Percentiles rank a stretch among this genome's conserved stretches.
phyloP scores from a whole-genome alignment of 2,329 filamentous ascomycete species.

The Trichoderma sp. region DNA sequence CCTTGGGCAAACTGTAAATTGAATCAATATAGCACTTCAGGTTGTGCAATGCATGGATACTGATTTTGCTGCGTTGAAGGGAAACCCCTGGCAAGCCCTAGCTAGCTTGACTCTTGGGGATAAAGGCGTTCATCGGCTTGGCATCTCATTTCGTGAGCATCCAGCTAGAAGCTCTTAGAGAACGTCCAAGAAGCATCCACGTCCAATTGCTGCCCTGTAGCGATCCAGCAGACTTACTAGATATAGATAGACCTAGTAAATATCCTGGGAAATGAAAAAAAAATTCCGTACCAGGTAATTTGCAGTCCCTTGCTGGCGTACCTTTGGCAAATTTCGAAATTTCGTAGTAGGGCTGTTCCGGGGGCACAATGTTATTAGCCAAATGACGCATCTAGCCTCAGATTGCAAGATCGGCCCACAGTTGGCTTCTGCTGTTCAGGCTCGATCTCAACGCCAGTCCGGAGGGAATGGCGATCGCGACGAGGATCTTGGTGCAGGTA shows the following conservation, averaged over 20 bases:
- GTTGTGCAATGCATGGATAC: background rate
- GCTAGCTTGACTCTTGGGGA: background rate
- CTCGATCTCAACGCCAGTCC: background rate
- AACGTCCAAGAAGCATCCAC: background rate
- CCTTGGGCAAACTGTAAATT: background rate
- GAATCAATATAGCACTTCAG: background rate
- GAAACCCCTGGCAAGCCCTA: background rate
- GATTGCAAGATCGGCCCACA: background rate
- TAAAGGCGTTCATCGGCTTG: background rate
- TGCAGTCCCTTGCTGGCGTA: background rate
- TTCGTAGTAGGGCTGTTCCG: background rate
- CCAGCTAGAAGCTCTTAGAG: background rate
- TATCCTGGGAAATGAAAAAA: background rate
- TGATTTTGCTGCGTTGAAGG: background rate
- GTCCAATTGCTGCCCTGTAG: background rate
- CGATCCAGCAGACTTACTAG: background rate
- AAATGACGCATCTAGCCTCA: background rate
- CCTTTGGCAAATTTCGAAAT: background rate
- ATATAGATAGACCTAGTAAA: background rate
- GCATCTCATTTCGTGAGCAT: background rate
- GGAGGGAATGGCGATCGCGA: background rate
- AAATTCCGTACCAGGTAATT: background rate
- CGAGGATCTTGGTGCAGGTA: background rate
- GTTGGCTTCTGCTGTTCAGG: background rate
- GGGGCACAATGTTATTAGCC: background rate